A percentile compares a stretch with the other conserved stretches of the same genome.
These are phyloP conservation scores for Juglanconis oblonga DNA, from an alignment of 2,329 filamentous ascomycete species.

Conservation along the genomic window DNA sequence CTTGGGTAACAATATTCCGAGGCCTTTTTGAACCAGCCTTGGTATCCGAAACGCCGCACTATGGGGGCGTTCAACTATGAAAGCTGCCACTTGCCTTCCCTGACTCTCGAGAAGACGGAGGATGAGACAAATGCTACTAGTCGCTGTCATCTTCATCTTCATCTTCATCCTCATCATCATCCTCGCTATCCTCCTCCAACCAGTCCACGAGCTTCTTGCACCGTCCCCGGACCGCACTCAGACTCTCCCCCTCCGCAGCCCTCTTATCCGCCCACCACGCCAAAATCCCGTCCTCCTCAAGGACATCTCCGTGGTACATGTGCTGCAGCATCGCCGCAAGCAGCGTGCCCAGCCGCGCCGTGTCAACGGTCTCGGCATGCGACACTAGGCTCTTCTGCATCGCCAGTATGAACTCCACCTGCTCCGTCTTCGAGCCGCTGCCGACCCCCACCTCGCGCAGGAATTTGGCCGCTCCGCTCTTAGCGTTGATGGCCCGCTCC, in stretches of 20 bases:
- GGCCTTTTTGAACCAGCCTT: too few species aligned
- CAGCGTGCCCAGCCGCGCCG: slow-evolving; percentile 53
- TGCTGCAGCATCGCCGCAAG: slow-evolving; percentile 79
- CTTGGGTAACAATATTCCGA: too few species aligned
- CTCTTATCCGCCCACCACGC: slow-evolving; percentile 81
- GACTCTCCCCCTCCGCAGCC: slow-evolving; percentile 63
- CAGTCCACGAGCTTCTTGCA: slow-evolving; percentile 80
- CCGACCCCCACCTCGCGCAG: slow-evolving; percentile 59
- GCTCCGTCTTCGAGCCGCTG: slow-evolving; percentile 67
- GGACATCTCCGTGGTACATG: slow-evolving; percentile 77
- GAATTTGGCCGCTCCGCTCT: slow-evolving; percentile 53
- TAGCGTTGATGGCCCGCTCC: slow-evolving; percentile 54
- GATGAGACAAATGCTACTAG: slow-evolving; percentile 1
- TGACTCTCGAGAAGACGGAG: neutral
- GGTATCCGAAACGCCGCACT: too few species aligned
- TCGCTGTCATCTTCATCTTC: slow-evolving; percentile 50
- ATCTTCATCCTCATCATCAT: slow-evolving; percentile 66
- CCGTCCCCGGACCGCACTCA: slow-evolving; percentile 69
- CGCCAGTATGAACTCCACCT: slow-evolving; percentile 80
- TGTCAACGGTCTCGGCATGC: slow-evolving; percentile 46
- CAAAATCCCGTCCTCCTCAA: slow-evolving; percentile 86
- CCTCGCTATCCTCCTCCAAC: slow-evolving; percentile 73
- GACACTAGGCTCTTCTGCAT: slow-evolving; percentile 77
- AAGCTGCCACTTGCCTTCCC: neutral
- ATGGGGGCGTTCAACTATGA: too few species aligned